Conservation (phyloP, 1,284 basidiomycete genomes). For the Ceratobasidium sp. region DNA sequence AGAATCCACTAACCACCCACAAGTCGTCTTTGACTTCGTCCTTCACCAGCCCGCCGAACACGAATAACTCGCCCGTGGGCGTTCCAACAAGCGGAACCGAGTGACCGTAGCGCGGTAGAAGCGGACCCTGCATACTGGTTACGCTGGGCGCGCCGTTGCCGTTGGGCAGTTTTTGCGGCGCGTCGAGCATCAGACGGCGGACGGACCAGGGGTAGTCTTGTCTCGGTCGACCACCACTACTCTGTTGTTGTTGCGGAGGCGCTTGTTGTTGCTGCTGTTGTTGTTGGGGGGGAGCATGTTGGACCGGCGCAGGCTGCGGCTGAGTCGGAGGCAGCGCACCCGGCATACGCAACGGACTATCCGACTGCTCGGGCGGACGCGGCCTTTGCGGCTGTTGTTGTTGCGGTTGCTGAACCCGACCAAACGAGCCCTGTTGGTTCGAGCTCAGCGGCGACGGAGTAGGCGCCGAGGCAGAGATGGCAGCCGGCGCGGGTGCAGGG, state of each 20-base stretch:
- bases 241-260: conserved; percentile 48
- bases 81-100: conserved; percentile 90
- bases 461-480: conserved; percentile 60
- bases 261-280: conserved; percentile 47
- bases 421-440: conserved; percentile 46
- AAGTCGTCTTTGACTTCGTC: conserved; percentile 95
- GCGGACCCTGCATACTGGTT: conserved; percentile 60
- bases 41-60: conserved; percentile 96
- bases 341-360: not conserved
- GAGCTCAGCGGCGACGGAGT: conserved; percentile 62
- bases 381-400: too few relatives aligned
- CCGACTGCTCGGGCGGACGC: conserved; percentile 2
- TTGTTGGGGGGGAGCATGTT: conserved; percentile 17
- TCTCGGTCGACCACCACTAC: conserved; percentile 55
- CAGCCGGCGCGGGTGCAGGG: conserved; percentile 62
- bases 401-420: conserved; percentile 61
- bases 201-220: conserved; percentile 79
- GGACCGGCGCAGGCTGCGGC: not conserved
- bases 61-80: conserved; percentile 87
- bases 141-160: not conserved
- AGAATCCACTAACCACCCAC: conserved; percentile 73
- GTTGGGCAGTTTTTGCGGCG: conserved; percentile 57
- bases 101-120: conserved; percentile 98
- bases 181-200: conserved; percentile 69
- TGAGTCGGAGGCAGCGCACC: too few relatives aligned